These are phyloP conservation scores for Sporothrix humicola DNA, from an alignment of 2,329 filamentous ascomycete genomes.

Conservation along the genomic window DNA sequence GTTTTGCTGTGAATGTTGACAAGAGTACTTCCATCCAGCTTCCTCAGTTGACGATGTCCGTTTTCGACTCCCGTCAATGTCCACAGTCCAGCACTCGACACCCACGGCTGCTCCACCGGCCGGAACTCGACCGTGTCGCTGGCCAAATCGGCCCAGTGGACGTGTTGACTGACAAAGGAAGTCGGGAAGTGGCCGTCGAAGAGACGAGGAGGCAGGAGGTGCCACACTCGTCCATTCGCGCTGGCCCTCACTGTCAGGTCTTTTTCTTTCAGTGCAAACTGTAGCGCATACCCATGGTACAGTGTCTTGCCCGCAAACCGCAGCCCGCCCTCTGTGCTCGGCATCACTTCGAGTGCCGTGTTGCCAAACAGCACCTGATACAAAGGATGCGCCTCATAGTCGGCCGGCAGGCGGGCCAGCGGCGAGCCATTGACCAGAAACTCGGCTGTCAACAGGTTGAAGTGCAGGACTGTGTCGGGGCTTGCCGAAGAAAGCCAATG, in stretches of 20 bases:
- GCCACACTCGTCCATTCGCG: slow-evolving; percentile 28
- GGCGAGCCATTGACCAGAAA: slow-evolving; percentile 60
- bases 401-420: slow-evolving; percentile 52
- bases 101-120: slow-evolving; percentile 41
- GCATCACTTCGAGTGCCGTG: slow-evolving; percentile 52
- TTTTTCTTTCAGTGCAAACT: slow-evolving; percentile 44
- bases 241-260: slow-evolving; percentile 46
- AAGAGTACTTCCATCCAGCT: slow-evolving; percentile 35
- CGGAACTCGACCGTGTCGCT: slow-evolving; percentile 45
- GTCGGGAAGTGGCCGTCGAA: slow-evolving; percentile 45
- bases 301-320: slow-evolving; percentile 47
- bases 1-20: slow-evolving; percentile 48
- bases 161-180: slow-evolving; percentile 48
- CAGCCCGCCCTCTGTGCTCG: slow-evolving; percentile 48
- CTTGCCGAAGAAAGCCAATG: too few species aligned
- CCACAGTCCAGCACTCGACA: slow-evolving; percentile 35
- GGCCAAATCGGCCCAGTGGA: slow-evolving; percentile 52
- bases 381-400: slow-evolving; percentile 50
- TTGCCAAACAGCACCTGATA: slow-evolving; percentile 55
- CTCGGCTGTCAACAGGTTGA: slow-evolving; percentile 58
- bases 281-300: slow-evolving; percentile 44
- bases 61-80: background rate
- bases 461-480: too few species aligned
- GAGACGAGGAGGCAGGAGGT: slow-evolving; percentile 51
- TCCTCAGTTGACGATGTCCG: background rate